Base-by-base conservation (phyloP, 164 flowering plant genomes). In the Platanus orientalis region DNA sequence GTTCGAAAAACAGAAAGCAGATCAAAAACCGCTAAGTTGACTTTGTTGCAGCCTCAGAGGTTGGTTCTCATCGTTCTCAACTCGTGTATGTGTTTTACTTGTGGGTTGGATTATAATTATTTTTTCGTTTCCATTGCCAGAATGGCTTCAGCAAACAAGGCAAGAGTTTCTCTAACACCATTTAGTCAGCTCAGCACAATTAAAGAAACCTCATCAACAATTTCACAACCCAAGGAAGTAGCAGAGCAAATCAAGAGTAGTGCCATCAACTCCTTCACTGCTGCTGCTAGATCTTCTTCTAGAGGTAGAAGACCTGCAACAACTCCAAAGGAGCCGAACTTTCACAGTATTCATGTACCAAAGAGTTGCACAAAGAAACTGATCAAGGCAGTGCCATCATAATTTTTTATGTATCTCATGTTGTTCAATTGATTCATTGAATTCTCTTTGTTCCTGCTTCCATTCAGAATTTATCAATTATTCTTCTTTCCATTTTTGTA, bases 311-410 rank as follows among this genome's bases (percentile, higher is more conserved):
- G 63, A 53, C 72, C 42, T 10, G 13, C 68, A 53, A 82, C 87
- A n/a, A 60, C 80, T 62, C 80, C 84, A 42, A 83, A 61, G 78
- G 90, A 83, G 49, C 88, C 92, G 59, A 73, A 72, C n/a, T 84
- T 87, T 62, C 91, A 83, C 19, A 70, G 60, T 25, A 51, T 76
- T 24, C 87, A 78, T 66, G 54, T 63, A 23, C 88, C 90, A 24
- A 83, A 80, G 66, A 77, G 78, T 73, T 89, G 92, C 74, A 78
- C 79, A 3, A 69, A 60, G 69, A 75, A 71, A 47, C 39, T 68
- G 53, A 47, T 53, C 13, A 69, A 75, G 59, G 50, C 9, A 34
- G 27, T 42, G 23, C n/a, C 62, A 10, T 62, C n/a, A 47, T 39
- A n/a, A 25, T 20, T 13, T 52, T 47, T 6, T 11, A 9, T 36